Conservation (phyloP, 192 early-diverging fungal genomes). For the Coemansia sp. region DNA sequence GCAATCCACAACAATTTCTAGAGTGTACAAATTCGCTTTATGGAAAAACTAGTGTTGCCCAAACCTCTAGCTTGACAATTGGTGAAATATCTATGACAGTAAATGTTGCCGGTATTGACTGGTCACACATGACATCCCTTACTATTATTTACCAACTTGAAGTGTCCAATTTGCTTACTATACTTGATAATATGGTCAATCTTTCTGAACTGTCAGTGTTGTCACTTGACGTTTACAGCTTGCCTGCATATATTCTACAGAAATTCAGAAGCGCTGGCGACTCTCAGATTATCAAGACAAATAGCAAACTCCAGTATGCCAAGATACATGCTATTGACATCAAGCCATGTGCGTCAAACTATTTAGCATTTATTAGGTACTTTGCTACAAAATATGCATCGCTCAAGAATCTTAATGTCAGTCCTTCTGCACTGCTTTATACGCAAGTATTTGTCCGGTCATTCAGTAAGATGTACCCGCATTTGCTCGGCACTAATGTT, state of each 20-base stretch:
- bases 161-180: background rate
- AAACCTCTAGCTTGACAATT: background rate
- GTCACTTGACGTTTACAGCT: background rate
- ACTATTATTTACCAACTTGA: conserved; percentile 5
- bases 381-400: conserved; percentile 4
- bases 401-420: conserved; percentile 6
- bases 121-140: conserved; percentile 4
- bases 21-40: background rate
- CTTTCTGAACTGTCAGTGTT: background rate
- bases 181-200: background rate
- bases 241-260: background rate
- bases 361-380: conserved; percentile 9
- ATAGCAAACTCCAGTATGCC: background rate
- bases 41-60: background rate
- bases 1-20: background rate
- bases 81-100: background rate
- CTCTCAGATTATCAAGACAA: background rate
- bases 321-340: conserved; percentile 7
- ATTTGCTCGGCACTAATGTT: background rate
- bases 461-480: background rate
- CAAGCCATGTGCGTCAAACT: conserved; percentile 1
- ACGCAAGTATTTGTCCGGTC: background rate
- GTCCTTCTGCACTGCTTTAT: conserved; percentile 3
- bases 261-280: background rate
- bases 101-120: background rate